Conservation (phyloP, 192 early-diverging fungal genomes). For the Coemansia pectinata region DNA sequence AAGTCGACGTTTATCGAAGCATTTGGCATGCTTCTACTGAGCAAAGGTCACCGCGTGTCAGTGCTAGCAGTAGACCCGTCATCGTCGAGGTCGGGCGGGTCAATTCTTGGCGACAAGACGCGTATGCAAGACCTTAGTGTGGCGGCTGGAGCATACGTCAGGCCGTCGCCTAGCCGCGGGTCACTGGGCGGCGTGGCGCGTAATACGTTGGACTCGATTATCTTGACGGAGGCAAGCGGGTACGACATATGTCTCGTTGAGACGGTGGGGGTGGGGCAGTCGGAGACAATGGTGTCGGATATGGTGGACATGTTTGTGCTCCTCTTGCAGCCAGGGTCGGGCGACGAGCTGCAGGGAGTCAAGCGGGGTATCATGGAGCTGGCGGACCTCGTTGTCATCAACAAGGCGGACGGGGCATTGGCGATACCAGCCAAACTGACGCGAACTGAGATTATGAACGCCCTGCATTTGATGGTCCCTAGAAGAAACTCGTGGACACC, state of each 20-base stretch:
- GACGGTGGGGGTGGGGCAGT: conserved; percentile 86
- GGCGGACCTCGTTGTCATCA: conserved; percentile 78
- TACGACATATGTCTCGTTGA: conserved; percentile 81
- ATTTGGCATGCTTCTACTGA: conserved; percentile 74
- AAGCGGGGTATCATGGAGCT: conserved; percentile 89
- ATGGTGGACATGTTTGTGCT: conserved; percentile 88
- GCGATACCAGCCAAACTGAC: conserved; percentile 64
- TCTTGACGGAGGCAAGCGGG: conserved; percentile 77
- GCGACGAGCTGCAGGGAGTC: conserved; percentile 88
- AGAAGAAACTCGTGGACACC: conserved; percentile 29
- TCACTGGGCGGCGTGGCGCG: conserved; percentile 77
- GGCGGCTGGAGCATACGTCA: conserved; percentile 64
- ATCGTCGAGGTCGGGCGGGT: conserved; percentile 75
- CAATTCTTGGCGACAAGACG: conserved; percentile 85
- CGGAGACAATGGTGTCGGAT: conserved; percentile 82
- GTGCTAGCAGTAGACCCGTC: conserved; percentile 87
- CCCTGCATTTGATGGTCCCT: conserved; percentile 38
- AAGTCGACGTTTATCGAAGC: conserved; percentile 87
- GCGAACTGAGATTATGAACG: conserved; percentile 56
- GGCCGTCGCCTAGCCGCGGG: conserved; percentile 76
- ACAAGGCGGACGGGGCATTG: conserved; percentile 76
- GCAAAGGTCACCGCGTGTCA: conserved; percentile 68
- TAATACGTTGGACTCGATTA: conserved; percentile 78
- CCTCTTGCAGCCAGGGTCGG: conserved; percentile 76
- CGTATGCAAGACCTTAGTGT: conserved; percentile 76